A percentile compares a stretch with the other conserved stretches of the same genome.
Conservation (phyloP, 257 asterid species). For the Primulina tabacum region DNA sequence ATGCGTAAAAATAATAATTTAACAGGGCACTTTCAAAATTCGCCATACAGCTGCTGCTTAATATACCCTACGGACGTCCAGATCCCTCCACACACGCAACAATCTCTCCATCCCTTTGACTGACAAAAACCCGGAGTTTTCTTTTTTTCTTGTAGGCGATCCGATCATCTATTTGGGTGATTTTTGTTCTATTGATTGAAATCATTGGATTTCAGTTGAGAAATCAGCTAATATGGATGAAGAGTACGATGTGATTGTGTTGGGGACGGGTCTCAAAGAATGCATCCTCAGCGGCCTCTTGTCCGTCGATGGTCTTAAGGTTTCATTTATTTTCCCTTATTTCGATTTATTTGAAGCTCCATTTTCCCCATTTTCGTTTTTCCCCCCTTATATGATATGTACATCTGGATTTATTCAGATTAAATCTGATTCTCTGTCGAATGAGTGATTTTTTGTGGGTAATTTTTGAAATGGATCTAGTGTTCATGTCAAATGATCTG, state of each 20-base stretch:
- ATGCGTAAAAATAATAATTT: too few relatives aligned
- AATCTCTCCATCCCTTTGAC: background rate
- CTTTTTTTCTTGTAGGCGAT: slow-evolving; percentile 2
- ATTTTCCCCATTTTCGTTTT: background rate
- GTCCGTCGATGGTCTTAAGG: slow-evolving; percentile 65
- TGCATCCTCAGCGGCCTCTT: slow-evolving; percentile 73
- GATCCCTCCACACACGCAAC: background rate
- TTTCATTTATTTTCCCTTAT: background rate
- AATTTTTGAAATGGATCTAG: slow-evolving; percentile 16
- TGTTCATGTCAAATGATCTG: slow-evolving; percentile 20
- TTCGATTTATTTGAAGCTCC: background rate
- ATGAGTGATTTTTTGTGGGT: slow-evolving; percentile 16
- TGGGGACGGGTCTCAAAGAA: slow-evolving; percentile 69
- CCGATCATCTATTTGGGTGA: slow-evolving; percentile 22
- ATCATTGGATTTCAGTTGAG: slow-evolving; percentile 11
- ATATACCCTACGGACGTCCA: background rate
- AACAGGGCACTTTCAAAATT: background rate
- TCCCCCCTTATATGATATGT: background rate
- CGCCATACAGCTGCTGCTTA: background rate
- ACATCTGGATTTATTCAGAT: background rate
- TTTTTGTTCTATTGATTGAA: slow-evolving; percentile 1
- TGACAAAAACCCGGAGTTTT: slow-evolving; percentile 31
- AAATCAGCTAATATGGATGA: slow-evolving; percentile 45
- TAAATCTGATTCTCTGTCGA: slow-evolving; percentile 9
- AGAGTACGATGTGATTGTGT: slow-evolving; percentile 64